Conservation (phyloP, 2,329 filamentous ascomycete genomes). For the Torrubiella hemipterigena region DNA sequence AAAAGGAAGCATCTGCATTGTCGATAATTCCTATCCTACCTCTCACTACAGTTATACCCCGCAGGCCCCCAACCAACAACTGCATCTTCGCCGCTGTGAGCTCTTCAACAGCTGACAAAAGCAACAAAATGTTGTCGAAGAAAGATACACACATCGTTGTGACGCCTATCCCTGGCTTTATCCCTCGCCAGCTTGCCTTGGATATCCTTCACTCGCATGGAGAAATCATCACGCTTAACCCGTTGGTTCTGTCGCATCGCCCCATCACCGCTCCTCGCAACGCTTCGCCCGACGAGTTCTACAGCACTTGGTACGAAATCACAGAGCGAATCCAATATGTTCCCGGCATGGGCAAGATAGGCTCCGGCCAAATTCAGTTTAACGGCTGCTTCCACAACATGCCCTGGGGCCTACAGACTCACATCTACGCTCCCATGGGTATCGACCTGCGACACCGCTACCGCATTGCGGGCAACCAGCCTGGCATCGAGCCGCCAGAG, state of each 20-base stretch:
- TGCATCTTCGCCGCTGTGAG: no score
- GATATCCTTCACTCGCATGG: slow-evolving; percentile 61
- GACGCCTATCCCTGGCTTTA: slow-evolving; percentile 57
- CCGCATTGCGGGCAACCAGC: slow-evolving; percentile 56
- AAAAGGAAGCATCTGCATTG: no score
- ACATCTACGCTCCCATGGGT: slow-evolving; percentile 56
- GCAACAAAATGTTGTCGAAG: slow-evolving; percentile 40
- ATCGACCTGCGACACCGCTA: slow-evolving; percentile 59
- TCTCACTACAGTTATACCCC: no score
- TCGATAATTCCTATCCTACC: no score
- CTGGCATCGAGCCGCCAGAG: slow-evolving; percentile 50
- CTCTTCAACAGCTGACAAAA: neutral
- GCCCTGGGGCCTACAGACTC: slow-evolving; percentile 60
- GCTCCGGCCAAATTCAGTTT: slow-evolving; percentile 54
- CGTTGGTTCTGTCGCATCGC: slow-evolving; percentile 52
- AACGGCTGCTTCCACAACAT: slow-evolving; percentile 62
- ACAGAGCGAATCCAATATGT: slow-evolving; percentile 56
- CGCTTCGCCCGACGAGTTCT: slow-evolving; percentile 58
- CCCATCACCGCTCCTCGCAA: slow-evolving; percentile 55
- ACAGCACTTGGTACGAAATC: slow-evolving; percentile 65
- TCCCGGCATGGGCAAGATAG: slow-evolving; percentile 53
- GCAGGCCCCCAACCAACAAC: no score
- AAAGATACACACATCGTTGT: slow-evolving; percentile 57
- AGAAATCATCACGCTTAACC: slow-evolving; percentile 60
- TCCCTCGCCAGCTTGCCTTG: slow-evolving; percentile 59